A percentile compares a stretch with the other conserved stretches of the same genome.
Evolutionary conservation across 2,329 filamentous ascomycete species (phyloP).

Genomic region (Polychaeton citri): DNA sequence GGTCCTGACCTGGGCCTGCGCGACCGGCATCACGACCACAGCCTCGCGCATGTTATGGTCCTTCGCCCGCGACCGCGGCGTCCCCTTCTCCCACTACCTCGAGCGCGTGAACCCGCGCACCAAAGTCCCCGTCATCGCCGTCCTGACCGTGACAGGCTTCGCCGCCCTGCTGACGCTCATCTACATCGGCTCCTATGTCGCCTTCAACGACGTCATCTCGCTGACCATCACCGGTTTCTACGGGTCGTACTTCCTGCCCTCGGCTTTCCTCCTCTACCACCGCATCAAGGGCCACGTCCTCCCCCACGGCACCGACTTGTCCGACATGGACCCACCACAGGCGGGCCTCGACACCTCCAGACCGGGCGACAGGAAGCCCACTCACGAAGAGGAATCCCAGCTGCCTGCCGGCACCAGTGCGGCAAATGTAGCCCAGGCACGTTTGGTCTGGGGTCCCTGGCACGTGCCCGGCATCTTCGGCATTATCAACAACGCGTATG

Average conservation of each 20-base stretch:
- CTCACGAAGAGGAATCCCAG: constrained; percentile 45
- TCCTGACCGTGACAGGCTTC: constrained; percentile 39
- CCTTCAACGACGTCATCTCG: constrained; percentile 34
- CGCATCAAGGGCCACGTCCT: constrained; percentile 26
- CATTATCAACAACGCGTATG: constrained; percentile 41
- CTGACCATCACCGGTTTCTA: constrained; percentile 31
- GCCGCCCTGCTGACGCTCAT: constrained; percentile 31
- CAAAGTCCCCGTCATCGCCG: constrained; percentile 17
- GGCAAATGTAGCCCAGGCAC: constrained; percentile 14
- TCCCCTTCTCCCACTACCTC: constrained; percentile 27
- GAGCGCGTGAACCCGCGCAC: constrained; percentile 15
- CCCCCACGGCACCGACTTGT: constrained; percentile 21
- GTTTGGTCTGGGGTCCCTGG: constrained; percentile 43
- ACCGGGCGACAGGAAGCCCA: constrained; percentile 44
- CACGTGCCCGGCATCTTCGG: constrained; percentile 38
- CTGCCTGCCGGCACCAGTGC: constrained; percentile 22
- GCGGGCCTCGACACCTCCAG: constrained; percentile 51
- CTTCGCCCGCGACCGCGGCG: constrained; percentile 29
- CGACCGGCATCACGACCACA: constrained; percentile 25
- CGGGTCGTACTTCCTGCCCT: constrained; percentile 29
- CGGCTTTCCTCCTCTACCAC: constrained; percentile 28
- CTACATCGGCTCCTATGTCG: constrained; percentile 28
- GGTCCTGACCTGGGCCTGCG: constrained; percentile 19
- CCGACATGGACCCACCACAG: constrained; percentile 26
- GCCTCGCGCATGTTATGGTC: constrained; percentile 28